Base-by-base conservation (phyloP, 441 rosid species). In the Hura crepitans region DNA sequence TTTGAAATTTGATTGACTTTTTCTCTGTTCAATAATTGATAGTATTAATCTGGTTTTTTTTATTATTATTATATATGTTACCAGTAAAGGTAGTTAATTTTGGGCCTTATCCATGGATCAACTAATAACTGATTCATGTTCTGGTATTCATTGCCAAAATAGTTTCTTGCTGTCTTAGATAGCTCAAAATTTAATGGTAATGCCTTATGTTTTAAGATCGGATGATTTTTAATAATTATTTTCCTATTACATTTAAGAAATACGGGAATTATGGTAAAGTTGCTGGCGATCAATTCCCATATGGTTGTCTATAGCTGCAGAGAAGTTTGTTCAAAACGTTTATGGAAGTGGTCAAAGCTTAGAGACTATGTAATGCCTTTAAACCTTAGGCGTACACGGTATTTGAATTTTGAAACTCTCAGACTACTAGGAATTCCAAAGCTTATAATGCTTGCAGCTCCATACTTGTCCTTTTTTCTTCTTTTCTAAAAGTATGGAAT, bases 291-390 rank as follows among this genome's bases (percentile, higher is more conserved):
- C 53, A 62, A 43, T n/a, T n/a, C n/a, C n/a, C n/a, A 6, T 22
- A 20, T 10, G 3, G 46, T 42, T 9, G 42, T 37, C 42, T 42
- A 12, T 14, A 12, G 46, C 23, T 45, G 17, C 4, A 4, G 59
- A 30, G 46, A 27, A 53, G 25, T 57, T 65, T 35, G 53, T 42
- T 56, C 27, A 30, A 28, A 28, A 20, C 14, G 28, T 54, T 33
- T 27, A 56, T 8, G 65, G 28, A 58, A 37, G 18, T 20, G 65
- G 45, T 72, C 43, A 30, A 72, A 63, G 45, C 53, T 54, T 28
- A 30, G 46, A 71, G 61, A 28, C 42, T 42, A 35, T 39, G 62
- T 22, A 13, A 62, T 49, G 31, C 69, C 68, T 61, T 28, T 22
- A 51, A 66, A 53, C 33, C 31, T 20, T 49, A 46, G 37, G 62